Evolutionary conservation across 306 rosid species (phyloP).

Genomic region (Lotus japonicus): DNA sequence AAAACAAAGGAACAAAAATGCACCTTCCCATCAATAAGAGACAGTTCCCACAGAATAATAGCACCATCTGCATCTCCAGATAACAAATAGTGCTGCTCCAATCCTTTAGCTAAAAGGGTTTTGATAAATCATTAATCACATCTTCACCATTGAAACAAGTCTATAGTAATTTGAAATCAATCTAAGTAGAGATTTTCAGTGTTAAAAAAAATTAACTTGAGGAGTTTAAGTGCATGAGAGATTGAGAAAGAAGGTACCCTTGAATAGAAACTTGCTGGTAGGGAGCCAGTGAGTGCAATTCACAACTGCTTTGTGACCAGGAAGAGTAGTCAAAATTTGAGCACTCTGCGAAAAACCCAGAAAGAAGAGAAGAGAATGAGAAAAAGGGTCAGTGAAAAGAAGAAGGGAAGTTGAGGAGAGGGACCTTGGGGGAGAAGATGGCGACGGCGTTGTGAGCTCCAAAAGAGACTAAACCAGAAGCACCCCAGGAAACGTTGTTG

Average conservation of each 20-base stretch:
- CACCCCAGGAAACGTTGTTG: constrained; percentile 91
- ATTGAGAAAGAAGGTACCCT: constrained; percentile 42
- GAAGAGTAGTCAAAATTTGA: constrained; percentile 85
- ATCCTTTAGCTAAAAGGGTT: constrained; percentile 46
- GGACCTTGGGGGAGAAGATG: constrained; percentile 77
- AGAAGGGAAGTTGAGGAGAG: neutral
- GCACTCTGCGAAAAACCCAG: constrained; percentile 49
- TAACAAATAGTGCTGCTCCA: constrained; percentile 65
- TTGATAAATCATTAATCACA: neutral
- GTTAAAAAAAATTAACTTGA: neutral
- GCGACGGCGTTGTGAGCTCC: constrained; percentile 92
- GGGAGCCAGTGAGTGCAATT: constrained; percentile 98
- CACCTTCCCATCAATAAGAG: constrained; percentile 66
- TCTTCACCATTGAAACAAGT: neutral
- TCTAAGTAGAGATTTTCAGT: neutral
- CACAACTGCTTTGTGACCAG: constrained; percentile 80
- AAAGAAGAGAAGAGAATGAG: neutral
- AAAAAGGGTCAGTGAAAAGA: neutral
- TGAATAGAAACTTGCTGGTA: constrained; percentile 53
- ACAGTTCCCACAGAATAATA: constrained; percentile 70
- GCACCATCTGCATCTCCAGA: constrained; percentile 87
- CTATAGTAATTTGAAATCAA: neutral
- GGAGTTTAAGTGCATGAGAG: neutral
- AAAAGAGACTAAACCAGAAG: constrained; percentile 75
- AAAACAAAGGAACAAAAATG: neutral